Base-by-base conservation (phyloP, 108 stramenopile genomes). In the Cyclotella kingstonii region DNA sequence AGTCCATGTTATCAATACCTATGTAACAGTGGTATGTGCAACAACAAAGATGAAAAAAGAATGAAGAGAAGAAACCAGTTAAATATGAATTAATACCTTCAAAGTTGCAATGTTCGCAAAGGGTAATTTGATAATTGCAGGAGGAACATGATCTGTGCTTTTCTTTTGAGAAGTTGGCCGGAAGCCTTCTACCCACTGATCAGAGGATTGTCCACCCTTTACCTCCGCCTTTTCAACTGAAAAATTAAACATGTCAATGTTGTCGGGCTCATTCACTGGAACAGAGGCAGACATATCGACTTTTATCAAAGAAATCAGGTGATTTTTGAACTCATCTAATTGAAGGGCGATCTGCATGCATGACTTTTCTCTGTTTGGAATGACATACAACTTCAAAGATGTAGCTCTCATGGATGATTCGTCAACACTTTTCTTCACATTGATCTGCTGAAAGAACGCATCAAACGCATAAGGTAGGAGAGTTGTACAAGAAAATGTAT, bases 311-410 rank as follows among this genome's bases (percentile, higher is more conserved):
- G 15, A 33, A 18, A 53, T 38, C 33, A 72, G 25, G 58, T 72
- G 42, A 49, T 58, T 72, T 45, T 35, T 65, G 22, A 72, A 66
- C 1, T 56, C 25, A 1, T 25, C 30, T 36, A 40, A 46, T 34
- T 66, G 54, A 28, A 72, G 28, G 23, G 70, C 70, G 50, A 72
- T 18, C 47, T 72, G 29, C 11, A 64, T 59, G 26, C 33, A 39
- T 22, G 36, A 23, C 8, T 21, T 30, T 10, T 21, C 40, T 22
- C 44, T 21, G 22, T 58, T 39, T 26, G 63, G n/a, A n/a, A n/a
- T n/a, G n/a, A n/a, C 54, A 21, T 67, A 67, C 6, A 67, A 9
- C 23, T 58, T 29, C 12, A 67, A 35, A 1, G 17, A 25, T 27
- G 31, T 41, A 4, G 25, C 33, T 21, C 27, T 12, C 28, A 43